These are phyloP conservation scores for Xylaria sp. DNA, from an alignment of 495 filamentous ascomycete species.

Conservation along the genomic window DNA sequence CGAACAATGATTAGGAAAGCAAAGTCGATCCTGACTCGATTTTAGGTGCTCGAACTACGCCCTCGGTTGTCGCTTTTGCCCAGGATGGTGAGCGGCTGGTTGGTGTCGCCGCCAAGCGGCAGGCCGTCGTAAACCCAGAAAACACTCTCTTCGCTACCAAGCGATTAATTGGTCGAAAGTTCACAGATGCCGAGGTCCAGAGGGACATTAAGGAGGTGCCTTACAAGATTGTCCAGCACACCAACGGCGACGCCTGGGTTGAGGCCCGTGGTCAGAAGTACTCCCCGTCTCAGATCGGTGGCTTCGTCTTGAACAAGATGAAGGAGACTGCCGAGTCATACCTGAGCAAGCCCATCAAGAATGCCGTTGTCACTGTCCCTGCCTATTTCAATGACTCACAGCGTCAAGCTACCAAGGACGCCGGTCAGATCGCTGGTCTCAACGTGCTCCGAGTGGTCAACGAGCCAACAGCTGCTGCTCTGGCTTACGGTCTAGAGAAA, in stretches of 20 bases:
- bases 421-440: conserved; percentile 92
- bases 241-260: conserved; percentile 97
- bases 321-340: conserved; percentile 96
- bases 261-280: conserved; percentile 96
- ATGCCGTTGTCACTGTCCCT: conserved; percentile 94
- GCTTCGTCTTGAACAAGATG: conserved; percentile 97
- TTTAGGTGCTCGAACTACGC: conserved; percentile 90
- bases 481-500: conserved; percentile 96
- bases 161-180: conserved; percentile 99
- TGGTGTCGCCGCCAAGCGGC: conserved; percentile 97
- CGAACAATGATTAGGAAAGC: conserved; percentile 5
- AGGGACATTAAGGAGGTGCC: conserved; percentile 98
- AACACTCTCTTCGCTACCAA: conserved; percentile 99
- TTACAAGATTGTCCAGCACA: conserved; percentile 99
- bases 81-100: conserved; percentile 97
- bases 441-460: conserved; percentile 97
- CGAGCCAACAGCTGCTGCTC: conserved; percentile 93
- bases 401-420: conserved; percentile 97
- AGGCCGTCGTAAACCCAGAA: conserved; percentile 98
- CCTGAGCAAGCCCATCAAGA: conserved; percentile 87
- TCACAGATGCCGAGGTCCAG: conserved; percentile 94
- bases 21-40: conserved; percentile 16
- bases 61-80: conserved; percentile 95
- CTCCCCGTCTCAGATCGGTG: conserved; percentile 97
- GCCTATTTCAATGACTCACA: conserved; percentile 99